These are phyloP conservation scores for Tagetes erecta DNA, from an alignment of 129 eudicot genomes.

Conservation along the genomic window DNA sequence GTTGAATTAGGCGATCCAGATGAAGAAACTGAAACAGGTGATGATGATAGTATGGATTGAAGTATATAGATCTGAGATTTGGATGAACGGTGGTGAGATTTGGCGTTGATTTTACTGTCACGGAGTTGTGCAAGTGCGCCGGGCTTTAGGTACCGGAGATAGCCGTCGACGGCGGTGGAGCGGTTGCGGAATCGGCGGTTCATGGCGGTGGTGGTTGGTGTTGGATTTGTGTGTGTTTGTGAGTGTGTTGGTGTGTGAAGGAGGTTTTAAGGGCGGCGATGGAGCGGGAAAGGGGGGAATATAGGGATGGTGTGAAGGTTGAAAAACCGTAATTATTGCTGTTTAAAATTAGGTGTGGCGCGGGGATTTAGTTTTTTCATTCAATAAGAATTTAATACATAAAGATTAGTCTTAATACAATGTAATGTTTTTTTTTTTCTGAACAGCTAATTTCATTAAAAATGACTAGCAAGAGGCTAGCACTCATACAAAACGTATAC, in stretches of 20 bases:
- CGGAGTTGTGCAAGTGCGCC: conserved; percentile 68
- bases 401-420: no score
- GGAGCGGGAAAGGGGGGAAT: conserved; percentile 58
- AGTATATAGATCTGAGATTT: conserved; percentile 40
- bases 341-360: conserved; percentile 47
- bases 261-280: conserved; percentile 25
- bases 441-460: no score
- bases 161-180: conserved; percentile 25
- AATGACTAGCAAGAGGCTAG: no score
- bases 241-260: conserved; percentile 20
- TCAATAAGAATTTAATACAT: no score
- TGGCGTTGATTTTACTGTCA: conserved; percentile 51
- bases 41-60: conserved; percentile 4
- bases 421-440: no score
- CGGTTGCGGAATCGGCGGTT: conserved; percentile 38
- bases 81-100: conserved; percentile 34
- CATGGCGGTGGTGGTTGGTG: conserved; percentile 27
- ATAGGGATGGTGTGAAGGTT: conserved; percentile 10
- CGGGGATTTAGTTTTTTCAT: conserved; percentile 18
- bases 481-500: no score
- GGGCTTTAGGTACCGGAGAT: conserved; percentile 58
- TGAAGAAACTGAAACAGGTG: conserved; percentile 34
- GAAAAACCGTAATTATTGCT: conserved; percentile 21
- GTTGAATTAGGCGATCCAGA: conserved; percentile 25
- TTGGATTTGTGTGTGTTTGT: neutral